phyloP scores from a whole-genome alignment of 306 rosid species.

The Quillaja saponaria region DNA sequence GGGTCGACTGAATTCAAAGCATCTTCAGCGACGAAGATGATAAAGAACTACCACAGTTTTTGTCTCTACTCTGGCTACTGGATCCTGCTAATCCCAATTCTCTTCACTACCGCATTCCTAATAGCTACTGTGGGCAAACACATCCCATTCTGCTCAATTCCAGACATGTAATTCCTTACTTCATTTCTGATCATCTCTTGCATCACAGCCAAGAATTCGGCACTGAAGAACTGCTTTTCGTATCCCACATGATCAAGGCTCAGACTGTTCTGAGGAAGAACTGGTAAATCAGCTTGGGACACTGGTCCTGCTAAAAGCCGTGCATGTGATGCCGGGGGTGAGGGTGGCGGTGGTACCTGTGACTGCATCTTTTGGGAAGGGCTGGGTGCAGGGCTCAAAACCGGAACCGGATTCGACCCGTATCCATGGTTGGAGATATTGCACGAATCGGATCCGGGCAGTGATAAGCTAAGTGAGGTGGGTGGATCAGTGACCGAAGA shows the following conservation, averaged over 20 bases:
- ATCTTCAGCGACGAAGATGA: neutral
- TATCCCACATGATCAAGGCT: conserved; percentile 13
- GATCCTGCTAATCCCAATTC: conserved; percentile 56
- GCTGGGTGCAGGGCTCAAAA: neutral
- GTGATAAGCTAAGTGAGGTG: conserved; percentile 64
- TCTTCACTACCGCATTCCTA: conserved; percentile 57
- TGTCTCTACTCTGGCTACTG: conserved; percentile 35
- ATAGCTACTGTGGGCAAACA: conserved; percentile 57
- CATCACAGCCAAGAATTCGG: conserved; percentile 64
- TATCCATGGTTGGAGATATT: conserved; percentile 26
- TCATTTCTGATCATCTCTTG: conserved; percentile 82
- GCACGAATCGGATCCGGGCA: conserved; percentile 53
- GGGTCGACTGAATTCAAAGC: neutral
- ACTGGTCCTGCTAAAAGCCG: neutral
- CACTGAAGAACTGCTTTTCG: conserved; percentile 59
- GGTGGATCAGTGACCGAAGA: conserved; percentile 52
- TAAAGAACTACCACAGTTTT: neutral
- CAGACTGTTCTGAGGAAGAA: neutral
- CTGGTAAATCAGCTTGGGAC: neutral
- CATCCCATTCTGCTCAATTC: conserved; percentile 58
- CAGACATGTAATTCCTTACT: conserved; percentile 76
- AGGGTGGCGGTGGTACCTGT: neutral
- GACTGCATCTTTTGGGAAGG: conserved; percentile 16
- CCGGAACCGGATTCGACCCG: conserved; percentile 12
- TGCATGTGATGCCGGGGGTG: neutral